Conservation (phyloP, 1,284 basidiomycete genomes). For the Fomitopsis pinicola region DNA sequence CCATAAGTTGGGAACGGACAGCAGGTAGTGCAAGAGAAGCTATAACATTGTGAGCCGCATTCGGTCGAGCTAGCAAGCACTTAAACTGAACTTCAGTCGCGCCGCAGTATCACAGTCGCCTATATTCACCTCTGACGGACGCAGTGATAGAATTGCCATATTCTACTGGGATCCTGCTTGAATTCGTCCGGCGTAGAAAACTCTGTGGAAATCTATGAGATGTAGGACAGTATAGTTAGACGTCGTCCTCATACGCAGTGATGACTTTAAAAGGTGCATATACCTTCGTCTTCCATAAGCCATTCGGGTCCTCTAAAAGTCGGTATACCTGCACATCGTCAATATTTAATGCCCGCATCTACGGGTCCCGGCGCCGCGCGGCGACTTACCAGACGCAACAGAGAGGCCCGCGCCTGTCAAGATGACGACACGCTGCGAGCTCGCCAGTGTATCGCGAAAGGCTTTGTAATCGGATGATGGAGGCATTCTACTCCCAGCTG, state of each 20-base stretch:
- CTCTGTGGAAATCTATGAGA: not conserved
- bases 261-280: not conserved
- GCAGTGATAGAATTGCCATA: not conserved
- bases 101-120: not conserved
- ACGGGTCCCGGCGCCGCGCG: too few relatives aligned
- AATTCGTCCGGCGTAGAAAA: not conserved
- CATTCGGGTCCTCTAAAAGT: not conserved
- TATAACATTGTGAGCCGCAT: not conserved
- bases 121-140: not conserved
- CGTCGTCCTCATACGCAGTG: not conserved
- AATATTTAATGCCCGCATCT: too few relatives aligned
- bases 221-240: not conserved
- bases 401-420: not conserved
- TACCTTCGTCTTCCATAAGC: not conserved
- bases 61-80: not conserved
- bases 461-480: not conserved
- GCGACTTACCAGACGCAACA: not conserved
- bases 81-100: not conserved
- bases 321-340: not conserved
- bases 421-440: not conserved
- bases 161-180: not conserved
- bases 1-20: not conserved
- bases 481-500: not conserved
- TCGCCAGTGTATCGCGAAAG: not conserved
- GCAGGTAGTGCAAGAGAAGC: not conserved